Evolutionary conservation across 1,284 basidiomycete species (phyloP), one percentile per base, ranked within the genome.

Genomic region (Microbotryomycetes sp.): DNA sequence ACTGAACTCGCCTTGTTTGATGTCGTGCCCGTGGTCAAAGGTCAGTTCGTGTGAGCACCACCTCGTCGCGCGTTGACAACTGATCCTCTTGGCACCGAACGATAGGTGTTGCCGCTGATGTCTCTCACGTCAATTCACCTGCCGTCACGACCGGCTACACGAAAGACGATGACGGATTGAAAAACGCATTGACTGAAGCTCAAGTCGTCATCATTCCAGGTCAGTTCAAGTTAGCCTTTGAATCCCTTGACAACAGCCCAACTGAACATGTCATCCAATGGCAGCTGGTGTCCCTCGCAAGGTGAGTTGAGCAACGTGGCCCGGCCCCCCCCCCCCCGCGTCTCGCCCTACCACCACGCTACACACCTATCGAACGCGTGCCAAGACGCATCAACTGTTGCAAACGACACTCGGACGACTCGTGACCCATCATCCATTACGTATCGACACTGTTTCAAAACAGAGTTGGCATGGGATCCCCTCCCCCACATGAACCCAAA

Each of bases 11-110:
- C 85, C 58, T 85, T 97, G 67, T 97, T 84, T 78, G 96, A 98
- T 89, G 93, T 98, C 78, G 89, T 93, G 16, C 92, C 92, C 51
- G 94, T 96, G 79, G 93, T 98, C 70, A 92, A 92, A 60, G 89
- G 86, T 69, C 92, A 97, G 66, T 89, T 87, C 65, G 60, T 54
- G 23, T n/a, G 48, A 55, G 32, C 26, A 12, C 42, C 49, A 7
- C 36, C 32, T 31, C n/a, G 31, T 23, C 5, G 30, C 50, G 19
- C n/a, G 53, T 54, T 23, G 15, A 9, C 14, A 15, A 14, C 31
- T 52, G n/a, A 28, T 53, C 26, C n/a, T 28, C 22, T 6, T 55
- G 9, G 52, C 52, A n/a, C 23, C 31, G 30, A 42, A 9, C 29
- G 29, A 42, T 49, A 47, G 69, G 70, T 25, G 69, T 70, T 55